Conservation (phyloP, 495 filamentous ascomycete species). For the Neurospora discreta region DNA sequence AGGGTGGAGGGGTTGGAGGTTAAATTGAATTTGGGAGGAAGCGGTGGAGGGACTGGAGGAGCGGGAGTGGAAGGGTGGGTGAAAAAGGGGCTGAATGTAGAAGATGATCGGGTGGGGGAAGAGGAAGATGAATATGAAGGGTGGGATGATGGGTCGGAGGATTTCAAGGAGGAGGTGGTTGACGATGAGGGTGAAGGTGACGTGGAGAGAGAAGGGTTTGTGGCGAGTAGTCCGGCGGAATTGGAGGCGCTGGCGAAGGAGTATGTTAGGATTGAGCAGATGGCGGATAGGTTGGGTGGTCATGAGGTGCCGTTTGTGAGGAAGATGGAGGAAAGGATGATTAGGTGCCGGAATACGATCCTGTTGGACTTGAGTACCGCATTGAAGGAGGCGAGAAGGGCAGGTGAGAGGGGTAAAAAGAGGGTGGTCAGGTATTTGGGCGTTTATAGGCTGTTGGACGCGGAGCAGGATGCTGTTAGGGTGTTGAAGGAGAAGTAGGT, state of each 20-base stretch:
- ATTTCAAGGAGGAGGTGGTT: conserved; percentile 11
- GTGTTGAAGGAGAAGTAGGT: conserved; percentile 42
- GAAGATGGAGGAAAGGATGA: conserved; percentile 45
- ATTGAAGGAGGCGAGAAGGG: conserved; percentile 55
- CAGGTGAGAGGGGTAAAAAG: conserved; percentile 39
- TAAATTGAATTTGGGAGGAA: conserved; percentile 30
- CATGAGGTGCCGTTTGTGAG: conserved; percentile 28
- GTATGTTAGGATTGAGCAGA: conserved; percentile 26
- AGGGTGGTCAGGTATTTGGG: conserved; percentile 58
- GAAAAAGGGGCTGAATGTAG: not conserved
- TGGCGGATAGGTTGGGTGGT: conserved; percentile 32
- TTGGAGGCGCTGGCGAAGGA: conserved; percentile 32
- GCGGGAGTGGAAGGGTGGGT: not conserved
- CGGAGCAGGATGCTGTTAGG: conserved; percentile 63
- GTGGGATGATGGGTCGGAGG: conserved; percentile 22
- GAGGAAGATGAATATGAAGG: conserved; percentile 23
- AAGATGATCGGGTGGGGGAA: conserved; percentile 19
- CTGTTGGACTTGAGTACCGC: conserved; percentile 74
- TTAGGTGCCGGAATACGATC: conserved; percentile 54
- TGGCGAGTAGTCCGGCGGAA: conserved; percentile 31
- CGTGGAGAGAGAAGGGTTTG: conserved; percentile 14
- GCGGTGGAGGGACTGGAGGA: not conserved
- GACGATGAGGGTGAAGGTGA: conserved; percentile 14
- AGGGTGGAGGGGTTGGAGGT: conserved; percentile 66
- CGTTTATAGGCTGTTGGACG: conserved; percentile 69